Base-by-base conservation (phyloP, 2,329 filamentous ascomycete species). In the Elsinoe fawcettii region DNA sequence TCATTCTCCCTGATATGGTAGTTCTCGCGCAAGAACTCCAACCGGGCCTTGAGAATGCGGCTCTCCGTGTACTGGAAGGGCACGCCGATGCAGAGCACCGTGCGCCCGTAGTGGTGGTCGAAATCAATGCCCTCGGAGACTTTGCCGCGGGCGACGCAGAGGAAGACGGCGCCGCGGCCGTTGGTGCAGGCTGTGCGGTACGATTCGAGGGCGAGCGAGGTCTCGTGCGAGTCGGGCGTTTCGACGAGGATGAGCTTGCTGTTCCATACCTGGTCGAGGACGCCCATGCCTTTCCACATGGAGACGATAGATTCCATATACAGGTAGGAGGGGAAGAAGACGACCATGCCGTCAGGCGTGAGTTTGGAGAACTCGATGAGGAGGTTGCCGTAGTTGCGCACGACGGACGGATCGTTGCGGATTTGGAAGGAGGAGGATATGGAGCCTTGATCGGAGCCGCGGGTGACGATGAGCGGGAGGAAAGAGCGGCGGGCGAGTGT, bases 261-360 rank as follows among this genome's bases (percentile, higher is more conserved):
- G 72, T 96, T 96, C 93, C 93, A 99, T 30, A 99, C 90, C 69
- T 93, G 88, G 72, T 99, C 93, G 34, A 99, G 77, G 61, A 97
- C 96, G 23, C 90, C 90, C 91, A 97, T 97, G 57, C 90, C 90
- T 71, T 99, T 93, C 93, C 93, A 99, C 84, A 96, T 96, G 70
- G 87, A 92, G 70, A 99, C 96, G 69, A 97, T 97, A 55, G 87
- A 93, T 70, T 99, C 93, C 93, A 99, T 97, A 75, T 99, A 99
- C 1, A 99, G 80, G 66, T 99, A 99, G 0, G 90, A 96, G 0
- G 93, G 95, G 70, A 99, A 99, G 77, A 99, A 99, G 37, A 99
- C 93, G n/a, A 99, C 93, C 71, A 99, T 85, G 30, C 93, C 93
- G 66, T 99, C 93, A 0, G 93, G 95, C 0, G 93, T 99, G 62